Conservation (phyloP, 2,329 filamentous ascomycete species). For the Penicillium sp. region DNA sequence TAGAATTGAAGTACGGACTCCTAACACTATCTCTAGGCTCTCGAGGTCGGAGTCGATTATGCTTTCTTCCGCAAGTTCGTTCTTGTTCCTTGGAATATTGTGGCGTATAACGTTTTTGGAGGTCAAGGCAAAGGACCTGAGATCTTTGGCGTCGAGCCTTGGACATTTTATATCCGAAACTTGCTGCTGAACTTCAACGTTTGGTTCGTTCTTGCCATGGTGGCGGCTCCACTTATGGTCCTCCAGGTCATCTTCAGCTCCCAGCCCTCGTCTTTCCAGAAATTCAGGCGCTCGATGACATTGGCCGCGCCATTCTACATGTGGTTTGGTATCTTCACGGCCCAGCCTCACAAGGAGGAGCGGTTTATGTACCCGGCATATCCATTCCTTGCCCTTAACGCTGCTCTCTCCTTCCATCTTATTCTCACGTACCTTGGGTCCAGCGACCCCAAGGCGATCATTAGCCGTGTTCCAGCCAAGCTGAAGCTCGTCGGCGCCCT, state of each 20-base stretch:
- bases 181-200: constrained; percentile 91
- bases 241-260: constrained; percentile 68
- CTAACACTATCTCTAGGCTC: constrained; percentile 51
- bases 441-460: constrained; percentile 64
- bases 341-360: constrained; percentile 96
- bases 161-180: constrained; percentile 95
- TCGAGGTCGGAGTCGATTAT: constrained; percentile 72
- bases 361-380: constrained; percentile 98
- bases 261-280: constrained; percentile 65
- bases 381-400: constrained; percentile 85
- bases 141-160: constrained; percentile 93
- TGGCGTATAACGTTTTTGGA: constrained; percentile 92
- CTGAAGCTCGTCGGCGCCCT: constrained; percentile 70
- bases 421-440: constrained; percentile 73
- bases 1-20: not conserved
- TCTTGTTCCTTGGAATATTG: constrained; percentile 85
- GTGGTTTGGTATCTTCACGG: constrained; percentile 88
- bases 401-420: constrained; percentile 80
- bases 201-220: constrained; percentile 81
- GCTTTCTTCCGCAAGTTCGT: constrained; percentile 82
- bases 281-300: constrained; percentile 71
- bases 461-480: constrained; percentile 71
- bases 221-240: constrained; percentile 72
- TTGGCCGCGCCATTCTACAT: constrained; percentile 88
- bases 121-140: constrained; percentile 76